phyloP scores from a whole-genome alignment of 164 flowering plant genomes.

The Stephania cephalantha region DNA sequence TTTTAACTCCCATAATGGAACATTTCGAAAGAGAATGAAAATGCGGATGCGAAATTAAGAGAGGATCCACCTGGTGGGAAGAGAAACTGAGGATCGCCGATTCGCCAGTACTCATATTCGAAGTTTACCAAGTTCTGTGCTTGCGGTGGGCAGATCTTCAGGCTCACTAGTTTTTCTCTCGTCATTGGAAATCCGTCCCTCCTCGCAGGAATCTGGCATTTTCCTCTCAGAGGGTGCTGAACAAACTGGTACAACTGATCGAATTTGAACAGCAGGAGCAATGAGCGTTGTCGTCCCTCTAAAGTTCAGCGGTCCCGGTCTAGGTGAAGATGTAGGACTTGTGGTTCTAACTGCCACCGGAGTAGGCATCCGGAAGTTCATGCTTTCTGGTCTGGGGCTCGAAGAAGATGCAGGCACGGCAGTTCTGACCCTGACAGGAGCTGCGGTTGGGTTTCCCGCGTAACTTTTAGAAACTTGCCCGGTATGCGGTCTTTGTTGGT shows the following conservation, averaged over 20 bases:
- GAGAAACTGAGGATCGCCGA: neutral
- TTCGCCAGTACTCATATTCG: constrained; percentile 14
- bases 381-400: constrained; percentile 16
- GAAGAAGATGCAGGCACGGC: constrained; percentile 19
- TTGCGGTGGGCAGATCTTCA: constrained; percentile 15
- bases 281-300: constrained; percentile 21
- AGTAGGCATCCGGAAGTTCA: constrained; percentile 12
- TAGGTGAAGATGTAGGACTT: constrained; percentile 13
- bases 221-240: constrained; percentile 41
- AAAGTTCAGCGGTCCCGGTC: constrained; percentile 8
- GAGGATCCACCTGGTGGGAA: neutral
- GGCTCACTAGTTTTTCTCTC: constrained; percentile 16
- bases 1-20: neutral
- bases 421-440: constrained; percentile 27
- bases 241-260: constrained; percentile 53
- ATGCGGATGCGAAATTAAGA: constrained; percentile 1
- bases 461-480: neutral
- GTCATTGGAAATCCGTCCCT: constrained; percentile 7
- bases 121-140: constrained; percentile 27
- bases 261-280: constrained; percentile 56
- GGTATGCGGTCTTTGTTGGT: constrained; percentile 14
- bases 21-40: neutral
- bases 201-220: constrained; percentile 17
- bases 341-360: constrained; percentile 28
- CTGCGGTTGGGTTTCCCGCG: constrained; percentile 21